Percentiles rank a stretch among this genome's conserved stretches.
phyloP scores from a whole-genome alignment of 805 yeast genomes.

The Ascoidea asiatica region DNA sequence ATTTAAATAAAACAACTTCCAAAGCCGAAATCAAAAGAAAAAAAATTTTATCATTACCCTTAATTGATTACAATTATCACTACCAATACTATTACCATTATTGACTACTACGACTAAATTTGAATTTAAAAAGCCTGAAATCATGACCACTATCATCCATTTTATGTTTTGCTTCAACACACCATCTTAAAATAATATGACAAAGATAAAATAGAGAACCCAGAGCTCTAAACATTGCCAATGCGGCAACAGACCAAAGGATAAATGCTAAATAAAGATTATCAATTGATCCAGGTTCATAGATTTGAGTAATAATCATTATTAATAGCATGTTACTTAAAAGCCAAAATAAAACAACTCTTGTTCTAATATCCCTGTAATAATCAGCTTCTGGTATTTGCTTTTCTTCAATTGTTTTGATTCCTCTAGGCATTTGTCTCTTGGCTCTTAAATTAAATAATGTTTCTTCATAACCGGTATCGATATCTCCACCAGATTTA shows the following conservation, averaged over 20 bases:
- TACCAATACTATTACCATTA: too few species aligned
- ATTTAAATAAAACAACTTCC: too few species aligned
- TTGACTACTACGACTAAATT: neutral
- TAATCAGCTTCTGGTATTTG: conserved; percentile 55
- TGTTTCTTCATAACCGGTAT: conserved; percentile 67
- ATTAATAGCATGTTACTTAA: conserved; percentile 67
- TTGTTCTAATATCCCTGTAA: conserved; percentile 86
- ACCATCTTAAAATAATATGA: conserved; percentile 23
- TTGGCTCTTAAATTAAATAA: conserved; percentile 60
- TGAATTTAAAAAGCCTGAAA: conserved; percentile 4
- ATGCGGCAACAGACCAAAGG: conserved; percentile 82
- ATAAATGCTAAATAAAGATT: conserved; percentile 75
- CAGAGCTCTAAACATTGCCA: conserved; percentile 68
- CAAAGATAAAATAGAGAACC: conserved; percentile 68
- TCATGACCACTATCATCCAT: conserved; percentile 20
- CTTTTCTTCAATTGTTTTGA: conserved; percentile 24
- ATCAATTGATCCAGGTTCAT: conserved; percentile 47
- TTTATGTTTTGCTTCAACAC: conserved; percentile 25
- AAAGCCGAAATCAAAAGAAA: too few species aligned
- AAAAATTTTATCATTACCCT: too few species aligned
- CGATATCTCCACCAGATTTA: conserved; percentile 59
- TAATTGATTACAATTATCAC: too few species aligned
- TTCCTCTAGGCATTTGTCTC: conserved; percentile 42
- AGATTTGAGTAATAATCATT: conserved; percentile 81
- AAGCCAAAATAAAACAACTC: conserved; percentile 95